A percentile compares a stretch with the other conserved stretches of the same genome.
Conservation (phyloP, 768 basidiomycete species). For the Termitomyces titanicus region DNA sequence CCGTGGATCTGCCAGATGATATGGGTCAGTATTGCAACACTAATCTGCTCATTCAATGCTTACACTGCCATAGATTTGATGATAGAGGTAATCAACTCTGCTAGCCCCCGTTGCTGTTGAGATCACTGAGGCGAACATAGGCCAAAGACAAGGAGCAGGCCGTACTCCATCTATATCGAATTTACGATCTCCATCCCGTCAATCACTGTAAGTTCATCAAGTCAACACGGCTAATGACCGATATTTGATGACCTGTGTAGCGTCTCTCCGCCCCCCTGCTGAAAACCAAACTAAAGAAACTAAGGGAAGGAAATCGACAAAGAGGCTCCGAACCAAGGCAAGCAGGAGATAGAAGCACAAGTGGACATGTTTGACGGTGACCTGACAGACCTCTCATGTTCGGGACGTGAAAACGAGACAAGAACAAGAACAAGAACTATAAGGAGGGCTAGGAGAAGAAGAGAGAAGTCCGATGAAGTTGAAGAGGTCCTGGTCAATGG, state of each 20-base stretch:
- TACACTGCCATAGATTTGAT: slow-evolving; percentile 57
- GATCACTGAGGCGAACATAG: slow-evolving; percentile 16
- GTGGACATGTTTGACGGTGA: background rate
- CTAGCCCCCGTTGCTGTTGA: background rate
- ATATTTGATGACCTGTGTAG: slow-evolving; percentile 19
- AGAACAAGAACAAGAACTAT: background rate
- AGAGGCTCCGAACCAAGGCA: slow-evolving; percentile 22
- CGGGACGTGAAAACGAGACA: background rate
- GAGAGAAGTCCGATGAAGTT: background rate
- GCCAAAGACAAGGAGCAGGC: slow-evolving; percentile 95
- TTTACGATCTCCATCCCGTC: slow-evolving; percentile 69
- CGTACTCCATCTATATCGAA: slow-evolving; percentile 78
- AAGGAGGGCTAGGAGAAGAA: background rate
- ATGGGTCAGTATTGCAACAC: slow-evolving; percentile 42
- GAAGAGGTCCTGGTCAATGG: too few species aligned
- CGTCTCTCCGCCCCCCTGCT: slow-evolving; percentile 40
- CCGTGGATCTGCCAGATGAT: slow-evolving; percentile 59
- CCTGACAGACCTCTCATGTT: background rate
- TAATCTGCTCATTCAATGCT: slow-evolving; percentile 9
- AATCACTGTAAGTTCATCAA: slow-evolving; percentile 42
- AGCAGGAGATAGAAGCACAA: slow-evolving; percentile 4
- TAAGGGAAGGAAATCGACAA: slow-evolving; percentile 40
- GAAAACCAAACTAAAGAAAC: slow-evolving; percentile 40
- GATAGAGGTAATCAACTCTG: slow-evolving; percentile 57
- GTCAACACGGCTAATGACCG: background rate